phyloP scores from a whole-genome alignment of 164 flowering plant species.

The Liriodendron chinense region DNA sequence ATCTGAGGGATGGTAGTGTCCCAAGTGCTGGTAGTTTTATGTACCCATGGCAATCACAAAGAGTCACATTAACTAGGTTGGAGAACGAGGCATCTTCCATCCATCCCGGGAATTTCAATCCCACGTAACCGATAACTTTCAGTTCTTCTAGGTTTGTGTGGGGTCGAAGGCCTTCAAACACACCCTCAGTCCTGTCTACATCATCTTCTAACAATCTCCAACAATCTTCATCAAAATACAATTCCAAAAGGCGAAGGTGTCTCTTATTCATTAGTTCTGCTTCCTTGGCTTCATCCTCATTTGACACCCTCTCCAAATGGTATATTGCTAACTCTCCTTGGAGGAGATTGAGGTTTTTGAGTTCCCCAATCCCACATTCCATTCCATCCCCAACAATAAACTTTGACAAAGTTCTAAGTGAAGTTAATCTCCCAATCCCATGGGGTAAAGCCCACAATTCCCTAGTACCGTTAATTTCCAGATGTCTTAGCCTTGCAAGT shows the following conservation, averaged over 20 bases:
- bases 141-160: constrained; percentile 7
- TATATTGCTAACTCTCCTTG: neutral
- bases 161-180: constrained; percentile 18
- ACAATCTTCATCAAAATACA: neutral
- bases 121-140: neutral
- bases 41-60: neutral
- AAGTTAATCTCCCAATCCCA: constrained; percentile 6
- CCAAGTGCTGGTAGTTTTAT: constrained; percentile 21
- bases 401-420: neutral
- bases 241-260: constrained; percentile 10
- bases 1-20: constrained; percentile 14
- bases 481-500: constrained; percentile 3
- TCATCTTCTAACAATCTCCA: neutral
- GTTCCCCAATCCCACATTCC: constrained; percentile 8
- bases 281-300: constrained; percentile 9
- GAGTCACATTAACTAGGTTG: neutral
- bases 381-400: constrained; percentile 7
- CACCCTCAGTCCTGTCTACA: neutral
- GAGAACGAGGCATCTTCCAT: neutral
- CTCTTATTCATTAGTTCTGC: constrained; percentile 21
- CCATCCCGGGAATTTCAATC: constrained; percentile 11
- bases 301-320: constrained; percentile 13
- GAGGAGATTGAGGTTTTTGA: constrained; percentile 8
- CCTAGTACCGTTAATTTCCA: neutral
- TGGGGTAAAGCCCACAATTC: neutral